phyloP scores from a whole-genome alignment of 2,329 filamentous ascomycete species.

The Trichophyton verrucosum region DNA sequence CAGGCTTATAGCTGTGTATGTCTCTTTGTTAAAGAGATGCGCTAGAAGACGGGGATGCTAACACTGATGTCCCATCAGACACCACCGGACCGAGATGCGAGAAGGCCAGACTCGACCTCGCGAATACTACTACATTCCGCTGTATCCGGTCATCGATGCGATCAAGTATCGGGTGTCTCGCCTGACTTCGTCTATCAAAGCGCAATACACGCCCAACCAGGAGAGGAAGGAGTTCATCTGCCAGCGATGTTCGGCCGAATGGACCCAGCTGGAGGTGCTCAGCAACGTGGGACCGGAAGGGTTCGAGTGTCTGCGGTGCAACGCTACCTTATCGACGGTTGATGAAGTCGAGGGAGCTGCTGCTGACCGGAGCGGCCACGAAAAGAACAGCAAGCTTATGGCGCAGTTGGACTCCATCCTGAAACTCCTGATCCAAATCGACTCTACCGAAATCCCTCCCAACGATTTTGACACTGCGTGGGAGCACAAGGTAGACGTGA shows the following conservation, averaged over 20 bases:
- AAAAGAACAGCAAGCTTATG: constrained; percentile 40
- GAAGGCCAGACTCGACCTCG: constrained; percentile 71
- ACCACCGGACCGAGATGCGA: constrained; percentile 62
- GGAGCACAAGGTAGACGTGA: constrained; percentile 36
- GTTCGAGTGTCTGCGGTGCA: constrained; percentile 75
- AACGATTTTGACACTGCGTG: constrained; percentile 40
- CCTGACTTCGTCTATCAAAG: constrained; percentile 78
- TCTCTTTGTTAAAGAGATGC: neutral
- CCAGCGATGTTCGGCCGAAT: constrained; percentile 67
- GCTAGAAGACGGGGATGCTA: neutral
- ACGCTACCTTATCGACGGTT: constrained; percentile 33
- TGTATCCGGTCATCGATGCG: constrained; percentile 83
- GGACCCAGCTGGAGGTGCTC: constrained; percentile 79
- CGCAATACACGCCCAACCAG: constrained; percentile 61
- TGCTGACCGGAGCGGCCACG: constrained; percentile 36
- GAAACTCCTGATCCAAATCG: constrained; percentile 37
- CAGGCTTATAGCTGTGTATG: constrained; percentile 69
- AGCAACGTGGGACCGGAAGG: constrained; percentile 56
- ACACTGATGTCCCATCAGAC: constrained; percentile 34
- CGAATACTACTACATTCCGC: constrained; percentile 96
- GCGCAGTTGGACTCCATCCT: constrained; percentile 36
- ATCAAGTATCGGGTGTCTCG: constrained; percentile 90
- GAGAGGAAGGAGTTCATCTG: constrained; percentile 93
- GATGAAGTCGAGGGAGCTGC: constrained; percentile 34
- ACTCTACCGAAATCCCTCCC: constrained; percentile 35